phyloP scores from a whole-genome alignment of 768 basidiomycete genomes.

The Coprinellus micaceus region DNA sequence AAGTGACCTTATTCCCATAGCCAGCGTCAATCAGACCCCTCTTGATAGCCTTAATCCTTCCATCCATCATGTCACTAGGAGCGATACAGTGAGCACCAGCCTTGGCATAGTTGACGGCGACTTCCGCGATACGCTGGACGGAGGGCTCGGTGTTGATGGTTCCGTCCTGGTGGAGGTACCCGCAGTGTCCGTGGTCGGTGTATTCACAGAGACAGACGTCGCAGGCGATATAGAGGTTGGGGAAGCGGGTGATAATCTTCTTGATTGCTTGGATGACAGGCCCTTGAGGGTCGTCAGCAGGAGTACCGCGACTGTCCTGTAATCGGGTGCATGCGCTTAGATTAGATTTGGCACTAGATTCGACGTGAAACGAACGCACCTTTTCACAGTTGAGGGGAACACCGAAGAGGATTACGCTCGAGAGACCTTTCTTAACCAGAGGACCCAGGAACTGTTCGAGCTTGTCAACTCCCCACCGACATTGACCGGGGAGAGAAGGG shows the following conservation, averaged over 20 bases:
- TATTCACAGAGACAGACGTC: conserved; percentile 99
- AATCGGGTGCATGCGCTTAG: no score
- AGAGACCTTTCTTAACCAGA: conserved; percentile 83
- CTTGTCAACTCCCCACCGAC: conserved; percentile 92
- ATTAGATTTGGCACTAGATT: no score
- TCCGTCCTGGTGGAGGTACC: conserved; percentile 67
- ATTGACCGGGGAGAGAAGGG: conserved; percentile 76
- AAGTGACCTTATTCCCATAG: conserved; percentile 79
- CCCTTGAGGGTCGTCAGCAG: conserved; percentile 85
- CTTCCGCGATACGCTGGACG: conserved; percentile 84
- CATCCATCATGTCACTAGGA: conserved; percentile 99
- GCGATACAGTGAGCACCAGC: conserved; percentile 99
- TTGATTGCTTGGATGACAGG: conserved; percentile 94
- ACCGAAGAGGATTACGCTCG: conserved; percentile 92
- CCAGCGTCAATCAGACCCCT: conserved; percentile 77
- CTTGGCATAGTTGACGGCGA: conserved; percentile 85
- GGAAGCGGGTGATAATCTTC: conserved; percentile 73
- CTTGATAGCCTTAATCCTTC: conserved; percentile 88
- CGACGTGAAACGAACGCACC: conserved; percentile 36
- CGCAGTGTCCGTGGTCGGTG: conserved; percentile 97
- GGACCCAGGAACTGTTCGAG: conserved; percentile 86
- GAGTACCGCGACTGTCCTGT: conserved; percentile 81
- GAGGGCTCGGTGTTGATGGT: conserved; percentile 77
- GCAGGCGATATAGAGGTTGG: conserved; percentile 81
- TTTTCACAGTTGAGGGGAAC: conserved; percentile 81